Conservation (phyloP, 2,329 filamentous ascomycete genomes). For the Mycocentrospora acerina region DNA sequence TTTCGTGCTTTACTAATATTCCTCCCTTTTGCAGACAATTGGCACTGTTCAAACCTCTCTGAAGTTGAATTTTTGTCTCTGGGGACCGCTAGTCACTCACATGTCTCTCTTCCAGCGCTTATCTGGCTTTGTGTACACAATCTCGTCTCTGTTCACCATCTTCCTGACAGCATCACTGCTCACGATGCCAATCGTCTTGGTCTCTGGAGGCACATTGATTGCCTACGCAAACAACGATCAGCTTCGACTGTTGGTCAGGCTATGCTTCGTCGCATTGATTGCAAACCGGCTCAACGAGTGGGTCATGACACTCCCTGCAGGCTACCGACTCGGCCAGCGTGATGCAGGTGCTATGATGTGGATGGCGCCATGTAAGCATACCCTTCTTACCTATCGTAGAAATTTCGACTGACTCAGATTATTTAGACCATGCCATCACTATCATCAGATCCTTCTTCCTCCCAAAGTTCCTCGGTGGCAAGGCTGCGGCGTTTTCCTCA, state of each 20-base stretch:
- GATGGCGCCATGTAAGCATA: constrained; percentile 10
- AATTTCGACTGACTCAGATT: neutral
- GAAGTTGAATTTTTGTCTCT: constrained; percentile 22
- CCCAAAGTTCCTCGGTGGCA: constrained; percentile 9
- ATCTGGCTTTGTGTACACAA: constrained; percentile 9
- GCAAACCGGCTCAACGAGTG: constrained; percentile 7
- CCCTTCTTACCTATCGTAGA: neutral
- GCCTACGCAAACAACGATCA: constrained; percentile 6
- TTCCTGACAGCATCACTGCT: constrained; percentile 7
- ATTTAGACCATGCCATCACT: constrained; percentile 7
- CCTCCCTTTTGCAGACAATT: constrained; percentile 14
- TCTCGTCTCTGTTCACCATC: constrained; percentile 6
- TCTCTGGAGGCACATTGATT: constrained; percentile 5
- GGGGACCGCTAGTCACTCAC: constrained; percentile 10
- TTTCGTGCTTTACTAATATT: too few relatives aligned
- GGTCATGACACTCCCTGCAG: constrained; percentile 7
- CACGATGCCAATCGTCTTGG: constrained; percentile 8
- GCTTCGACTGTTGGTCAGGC: constrained; percentile 3
- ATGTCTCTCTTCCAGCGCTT: constrained; percentile 9
- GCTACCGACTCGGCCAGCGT: constrained; percentile 7
- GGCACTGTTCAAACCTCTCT: constrained; percentile 19
- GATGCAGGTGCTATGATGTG: constrained; percentile 8
- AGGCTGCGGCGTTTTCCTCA: constrained; percentile 6
- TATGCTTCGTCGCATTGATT: constrained; percentile 4
- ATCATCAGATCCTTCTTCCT: constrained; percentile 10